phyloP scores from a whole-genome alignment of 768 basidiomycete genomes.

The Termitomyces sp. region DNA sequence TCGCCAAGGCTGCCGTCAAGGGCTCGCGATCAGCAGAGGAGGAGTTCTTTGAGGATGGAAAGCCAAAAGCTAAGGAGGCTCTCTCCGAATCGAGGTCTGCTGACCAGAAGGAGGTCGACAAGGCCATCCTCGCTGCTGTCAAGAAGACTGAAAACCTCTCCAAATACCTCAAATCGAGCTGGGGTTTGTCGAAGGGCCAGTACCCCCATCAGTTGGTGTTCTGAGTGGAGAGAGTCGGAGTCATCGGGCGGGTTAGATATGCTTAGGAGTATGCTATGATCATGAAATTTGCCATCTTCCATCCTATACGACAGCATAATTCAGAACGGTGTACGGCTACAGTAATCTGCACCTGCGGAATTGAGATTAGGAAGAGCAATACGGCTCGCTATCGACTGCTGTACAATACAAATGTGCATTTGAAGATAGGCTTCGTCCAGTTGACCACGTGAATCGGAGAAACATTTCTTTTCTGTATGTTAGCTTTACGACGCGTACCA shows the following conservation, averaged over 20 bases:
- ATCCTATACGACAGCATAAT: conserved; percentile 23
- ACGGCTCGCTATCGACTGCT: no score
- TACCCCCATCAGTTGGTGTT: conserved; percentile 94
- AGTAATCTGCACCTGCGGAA: neutral
- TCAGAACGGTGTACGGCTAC: conserved; percentile 14
- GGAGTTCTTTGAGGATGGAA: conserved; percentile 95
- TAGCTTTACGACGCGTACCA: conserved; percentile 28
- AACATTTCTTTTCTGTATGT: conserved; percentile 22
- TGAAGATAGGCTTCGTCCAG: neutral
- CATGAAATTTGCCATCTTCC: conserved; percentile 34
- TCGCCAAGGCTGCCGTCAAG: conserved; percentile 75
- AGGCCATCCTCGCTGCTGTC: conserved; percentile 73
- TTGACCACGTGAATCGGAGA: neutral
- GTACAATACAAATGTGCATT: no score
- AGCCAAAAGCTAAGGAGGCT: conserved; percentile 84
- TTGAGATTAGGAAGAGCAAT: no score
- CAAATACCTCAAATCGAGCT: conserved; percentile 91
- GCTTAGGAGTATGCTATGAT: conserved; percentile 30
- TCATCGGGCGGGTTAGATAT: conserved; percentile 14
- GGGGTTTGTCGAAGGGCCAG: conserved; percentile 96
- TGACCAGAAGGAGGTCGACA: conserved; percentile 89
- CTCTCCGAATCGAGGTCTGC: conserved; percentile 84
- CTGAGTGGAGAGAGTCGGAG: conserved; percentile 40
- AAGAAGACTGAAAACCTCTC: conserved; percentile 88
- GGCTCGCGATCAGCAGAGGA: conserved; percentile 81